A percentile compares a stretch with the other conserved stretches of the same genome.
Conservation (phyloP, 495 filamentous ascomycete species). For the Lophiostoma macrostomum region DNA sequence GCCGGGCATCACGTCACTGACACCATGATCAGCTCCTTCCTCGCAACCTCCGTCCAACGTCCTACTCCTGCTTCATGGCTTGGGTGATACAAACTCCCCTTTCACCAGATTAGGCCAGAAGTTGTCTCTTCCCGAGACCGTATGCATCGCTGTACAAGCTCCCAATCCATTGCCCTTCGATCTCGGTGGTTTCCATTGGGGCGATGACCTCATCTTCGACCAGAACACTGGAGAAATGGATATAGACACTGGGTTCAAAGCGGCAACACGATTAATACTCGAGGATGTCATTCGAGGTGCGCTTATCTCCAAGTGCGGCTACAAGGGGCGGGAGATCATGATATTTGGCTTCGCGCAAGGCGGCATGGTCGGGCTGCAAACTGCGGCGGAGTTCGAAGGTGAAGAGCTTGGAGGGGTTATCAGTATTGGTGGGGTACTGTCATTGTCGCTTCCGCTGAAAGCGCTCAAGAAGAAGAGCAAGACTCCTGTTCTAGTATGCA, state of each 20-base stretch:
- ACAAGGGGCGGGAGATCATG: conserved; percentile 63
- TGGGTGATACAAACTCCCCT: conserved; percentile 70
- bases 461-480: conserved; percentile 52
- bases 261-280: conserved; percentile 50
- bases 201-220: conserved; percentile 78
- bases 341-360: conserved; percentile 88
- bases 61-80: conserved; percentile 84
- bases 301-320: conserved; percentile 68
- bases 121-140: conserved; percentile 77
- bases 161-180: conserved; percentile 70
- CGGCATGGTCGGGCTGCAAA: conserved; percentile 70
- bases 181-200: conserved; percentile 84
- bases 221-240: conserved; percentile 62
- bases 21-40: conserved; percentile 36
- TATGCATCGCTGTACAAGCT: conserved; percentile 70
- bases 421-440: conserved; percentile 71
- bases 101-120: conserved; percentile 72
- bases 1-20: neutral
- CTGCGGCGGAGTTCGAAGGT: conserved; percentile 35
- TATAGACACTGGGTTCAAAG: conserved; percentile 72
- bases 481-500: conserved; percentile 73
- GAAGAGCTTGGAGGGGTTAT: conserved; percentile 60
- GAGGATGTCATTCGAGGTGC: conserved; percentile 57
- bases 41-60: conserved; percentile 58
- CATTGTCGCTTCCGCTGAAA: conserved; percentile 46